Evolutionary conservation across 1,139 yeast genomes (phyloP).

Genomic region (Suhomyces guaymorum): DNA sequence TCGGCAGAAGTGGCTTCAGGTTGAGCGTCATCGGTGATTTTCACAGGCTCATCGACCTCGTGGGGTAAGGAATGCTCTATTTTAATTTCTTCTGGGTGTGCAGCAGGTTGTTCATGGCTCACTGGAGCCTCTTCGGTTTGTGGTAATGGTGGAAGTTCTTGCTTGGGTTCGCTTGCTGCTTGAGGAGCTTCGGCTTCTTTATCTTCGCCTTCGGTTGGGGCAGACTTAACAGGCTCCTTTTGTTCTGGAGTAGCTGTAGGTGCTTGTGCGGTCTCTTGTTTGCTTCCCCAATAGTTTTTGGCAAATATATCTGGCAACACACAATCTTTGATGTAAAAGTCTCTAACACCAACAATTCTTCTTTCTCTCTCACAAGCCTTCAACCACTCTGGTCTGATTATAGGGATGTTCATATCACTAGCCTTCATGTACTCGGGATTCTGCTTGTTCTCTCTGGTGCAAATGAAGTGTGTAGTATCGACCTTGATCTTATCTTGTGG

Average conservation of each 20-base stretch:
- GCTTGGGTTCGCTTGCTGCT: neutral
- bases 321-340: constrained; percentile 63
- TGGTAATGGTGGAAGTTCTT: neutral
- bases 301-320: constrained; percentile 50
- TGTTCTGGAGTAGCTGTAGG: neutral
- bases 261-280: neutral
- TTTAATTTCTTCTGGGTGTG: neutral
- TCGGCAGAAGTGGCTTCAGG: neutral
- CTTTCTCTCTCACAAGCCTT: constrained; percentile 91
- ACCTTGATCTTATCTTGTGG: constrained; percentile 72
- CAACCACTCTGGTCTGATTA: constrained; percentile 95
- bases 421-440: constrained; percentile 74
- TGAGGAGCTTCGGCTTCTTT: constrained; percentile 5
- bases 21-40: too few species aligned
- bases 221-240: too few species aligned
- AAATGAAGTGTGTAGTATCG: constrained; percentile 92
- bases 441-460: constrained; percentile 64
- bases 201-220: too few species aligned
- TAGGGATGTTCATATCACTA: constrained; percentile 82
- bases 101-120: neutral
- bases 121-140: neutral
- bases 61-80: too few species aligned
- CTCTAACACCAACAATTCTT: constrained; percentile 89
- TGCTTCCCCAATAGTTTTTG: constrained; percentile 40
- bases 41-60: too few species aligned